Base-by-base conservation (phyloP, 1,284 basidiomycete genomes). In the Cutaneotrichosporon sp. region DNA sequence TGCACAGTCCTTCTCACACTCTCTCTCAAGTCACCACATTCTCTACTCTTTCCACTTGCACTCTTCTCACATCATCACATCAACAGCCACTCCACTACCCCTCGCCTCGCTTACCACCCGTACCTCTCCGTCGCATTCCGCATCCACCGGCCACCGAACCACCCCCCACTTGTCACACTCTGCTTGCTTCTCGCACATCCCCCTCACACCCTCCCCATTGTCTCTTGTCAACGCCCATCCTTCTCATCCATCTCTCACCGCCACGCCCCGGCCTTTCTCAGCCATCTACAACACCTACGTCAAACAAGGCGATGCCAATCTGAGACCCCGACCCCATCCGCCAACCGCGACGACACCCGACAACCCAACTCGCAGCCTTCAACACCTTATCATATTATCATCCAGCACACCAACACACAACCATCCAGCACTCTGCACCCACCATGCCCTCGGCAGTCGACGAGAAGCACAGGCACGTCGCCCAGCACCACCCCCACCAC, bases 381-480 rank as follows among this genome's bases (percentile, higher is more conserved):
- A 45, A 9, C 43, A 20, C 43, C 29, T 29, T 29, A n/a, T n/a
- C n/a, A n/a, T n/a, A n/a, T 38, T 31, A 50, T 24, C 54, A 52
- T 27, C 31, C 27, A 11, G 38, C 18, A 25, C 18, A 20, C 4
- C 22, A 31, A 24, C 42, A 29, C 25, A 18, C 31, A 29, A 34
- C 22, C n/a, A n/a, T n/a, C n/a, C n/a, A n/a, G 16, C 38, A 42
- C n/a, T 18, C 18, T n/a, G 18, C 52, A 31, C 34, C 14, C 31
- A 45, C 38, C 22, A 45, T 54, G 43, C 33, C 52, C 11, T 24
- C 49, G 2, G 29, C 49, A 18, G 24, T 47, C n/a, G 29, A 38
- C 51, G 42, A 49, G 22, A 59, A 49, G 14, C 27, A 46, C 42
- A 43, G 34, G 31, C 54, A 31, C n/a, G 24, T 47, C n/a, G 29